Conservation (phyloP, 2,329 filamentous ascomycete species). For the Alternaria sp. region DNA sequence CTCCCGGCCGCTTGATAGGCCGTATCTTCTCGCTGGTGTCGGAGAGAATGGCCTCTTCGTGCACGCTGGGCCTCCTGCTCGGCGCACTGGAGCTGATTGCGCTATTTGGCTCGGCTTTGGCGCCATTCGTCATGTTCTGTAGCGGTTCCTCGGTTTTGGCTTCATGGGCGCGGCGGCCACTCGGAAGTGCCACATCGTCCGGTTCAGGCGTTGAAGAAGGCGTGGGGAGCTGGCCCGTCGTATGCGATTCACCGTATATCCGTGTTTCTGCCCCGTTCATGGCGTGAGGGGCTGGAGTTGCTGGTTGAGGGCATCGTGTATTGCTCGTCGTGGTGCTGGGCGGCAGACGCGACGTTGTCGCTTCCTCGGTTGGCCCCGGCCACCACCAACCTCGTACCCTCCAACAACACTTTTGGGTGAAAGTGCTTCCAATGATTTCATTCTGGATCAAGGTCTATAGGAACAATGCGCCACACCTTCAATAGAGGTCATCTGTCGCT, state of each 20-base stretch:
- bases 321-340: neutral
- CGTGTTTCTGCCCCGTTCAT: slow-evolving; percentile 41
- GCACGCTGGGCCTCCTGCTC: slow-evolving; percentile 28
- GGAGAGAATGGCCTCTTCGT: slow-evolving; percentile 42
- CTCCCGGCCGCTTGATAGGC: slow-evolving; percentile 46
- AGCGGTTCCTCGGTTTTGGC: slow-evolving; percentile 9
- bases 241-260: slow-evolving; percentile 23
- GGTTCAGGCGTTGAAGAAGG: slow-evolving; percentile 36
- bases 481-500: too few relatives aligned
- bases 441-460: too few relatives aligned
- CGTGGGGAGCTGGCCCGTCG: slow-evolving; percentile 37
- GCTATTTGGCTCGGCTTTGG: slow-evolving; percentile 14
- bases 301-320: slow-evolving; percentile 24
- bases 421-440: neutral
- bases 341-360: slow-evolving; percentile 8
- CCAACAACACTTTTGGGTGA: neutral
- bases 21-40: slow-evolving; percentile 42
- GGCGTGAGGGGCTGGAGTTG: slow-evolving; percentile 20
- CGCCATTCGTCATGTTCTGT: slow-evolving; percentile 17
- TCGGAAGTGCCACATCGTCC: slow-evolving; percentile 27
- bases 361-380: slow-evolving; percentile 6
- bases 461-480: too few relatives aligned
- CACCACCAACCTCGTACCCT: neutral
- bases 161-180: slow-evolving; percentile 13
- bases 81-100: slow-evolving; percentile 18